Base-by-base conservation (phyloP, 345 rosid species). In the Lepidium didymum region DNA sequence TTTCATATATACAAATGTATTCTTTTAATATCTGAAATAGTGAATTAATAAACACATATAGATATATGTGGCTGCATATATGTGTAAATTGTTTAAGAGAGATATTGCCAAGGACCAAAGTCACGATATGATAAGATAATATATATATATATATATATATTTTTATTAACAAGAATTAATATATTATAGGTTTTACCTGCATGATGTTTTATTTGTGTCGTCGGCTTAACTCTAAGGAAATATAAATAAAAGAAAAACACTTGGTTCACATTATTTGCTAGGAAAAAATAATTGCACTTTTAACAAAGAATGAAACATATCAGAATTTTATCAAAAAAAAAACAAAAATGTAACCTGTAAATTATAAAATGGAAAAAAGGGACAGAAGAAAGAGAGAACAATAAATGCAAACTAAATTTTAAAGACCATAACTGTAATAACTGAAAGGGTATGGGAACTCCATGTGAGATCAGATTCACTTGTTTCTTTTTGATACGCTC, bases 391-490 rank as follows among this genome's bases (percentile, higher is more conserved):
- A 67, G 13, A 35, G 46, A 56, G 6, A 45, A 45, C 54, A 15
- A 56, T 57, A 67, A 67, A 68, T 68, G 73, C 31, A 19, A 14
- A 62, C 36, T 55, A 82, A 77, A 77, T 53, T 56, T 25, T n/a
- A 25, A 25, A 25, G 27, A 25, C 67, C 75, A 50, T 74, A 80
- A 83, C 86, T 44, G 83, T 74, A 83, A 77, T 82, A 86, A 83
- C 91, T 82, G 86, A 77, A 73, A 77, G 27, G 27, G 64, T 45
- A 31, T 69, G 76, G 76, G 8, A 72, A 41, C 33, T 67, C 68
- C 83, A 81, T 83, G 90, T 78, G 78, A 77, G n/a, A n/a, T 67
- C 82, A 80, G 81, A 64, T 71, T 54, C 62, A 29, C 29, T n/a
- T 68, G 72, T 37, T 25, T 57, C 19, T 27, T 13, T 25, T 34